A percentile compares a stretch with the other conserved stretches of the same genome.
phyloP scores from a whole-genome alignment of 2,329 filamentous ascomycete genomes.

The Arthrobotrys sinensis region DNA sequence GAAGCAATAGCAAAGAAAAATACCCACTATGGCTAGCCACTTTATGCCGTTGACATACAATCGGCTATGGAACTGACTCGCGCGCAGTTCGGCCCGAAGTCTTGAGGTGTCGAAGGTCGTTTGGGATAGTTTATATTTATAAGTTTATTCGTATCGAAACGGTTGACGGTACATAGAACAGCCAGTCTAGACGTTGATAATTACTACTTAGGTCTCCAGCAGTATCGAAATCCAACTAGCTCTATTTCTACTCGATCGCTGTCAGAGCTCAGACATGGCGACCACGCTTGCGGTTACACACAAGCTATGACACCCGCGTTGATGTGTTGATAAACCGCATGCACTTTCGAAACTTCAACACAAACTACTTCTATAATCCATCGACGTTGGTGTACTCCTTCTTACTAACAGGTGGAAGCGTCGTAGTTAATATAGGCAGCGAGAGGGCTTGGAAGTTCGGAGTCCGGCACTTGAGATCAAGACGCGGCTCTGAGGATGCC shows the following conservation, averaged over 20 bases:
- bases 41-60: constrained; percentile 27
- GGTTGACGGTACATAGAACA: no score
- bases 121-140: background rate
- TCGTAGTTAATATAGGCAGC: background rate
- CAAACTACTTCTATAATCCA: background rate
- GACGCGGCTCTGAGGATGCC: background rate
- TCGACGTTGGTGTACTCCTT: no score
- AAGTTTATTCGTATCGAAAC: no score
- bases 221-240: no score
- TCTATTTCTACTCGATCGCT: no score
- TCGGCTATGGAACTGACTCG: constrained; percentile 32
- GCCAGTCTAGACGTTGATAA: no score
- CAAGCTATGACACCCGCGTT: background rate
- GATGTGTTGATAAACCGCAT: background rate
- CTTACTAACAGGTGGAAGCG: no score
- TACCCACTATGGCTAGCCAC: constrained; percentile 20
- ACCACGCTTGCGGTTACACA: background rate
- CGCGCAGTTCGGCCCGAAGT: constrained; percentile 9
- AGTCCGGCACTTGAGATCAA: constrained; percentile 12
- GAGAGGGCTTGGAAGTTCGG: background rate
- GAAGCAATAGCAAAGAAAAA: constrained; percentile 6
- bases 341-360: constrained; percentile 7
- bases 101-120: background rate
- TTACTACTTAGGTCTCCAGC: no score
- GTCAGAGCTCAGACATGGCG: no score